phyloP scores from a whole-genome alignment of 1,284 basidiomycete genomes.

The Cutaneotrichosporon sp. region DNA sequence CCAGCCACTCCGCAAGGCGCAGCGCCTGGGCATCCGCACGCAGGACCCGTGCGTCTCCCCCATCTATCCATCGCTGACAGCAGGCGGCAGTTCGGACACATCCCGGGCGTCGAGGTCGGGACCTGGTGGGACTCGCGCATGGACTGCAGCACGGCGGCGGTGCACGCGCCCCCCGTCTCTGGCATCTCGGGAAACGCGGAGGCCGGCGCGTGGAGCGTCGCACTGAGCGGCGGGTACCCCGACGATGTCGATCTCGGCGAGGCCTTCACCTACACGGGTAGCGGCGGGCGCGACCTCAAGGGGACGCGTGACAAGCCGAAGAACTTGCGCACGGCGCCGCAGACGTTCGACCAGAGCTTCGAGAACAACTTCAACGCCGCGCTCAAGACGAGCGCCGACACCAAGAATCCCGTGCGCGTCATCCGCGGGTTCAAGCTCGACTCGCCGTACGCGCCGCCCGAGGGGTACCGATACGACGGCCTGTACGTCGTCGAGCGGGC shows the following conservation, averaged over 20 bases:
- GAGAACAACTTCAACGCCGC: constrained; percentile 49
- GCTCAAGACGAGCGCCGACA: constrained; percentile 45
- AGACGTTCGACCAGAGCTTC: constrained; percentile 53
- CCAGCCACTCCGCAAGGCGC: constrained; percentile 28
- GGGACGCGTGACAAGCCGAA: constrained; percentile 52
- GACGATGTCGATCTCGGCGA: constrained; percentile 49
- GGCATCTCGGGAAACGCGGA: constrained; percentile 42
- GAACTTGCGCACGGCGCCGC: constrained; percentile 54
- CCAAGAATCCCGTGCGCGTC: constrained; percentile 53
- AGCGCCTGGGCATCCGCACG: constrained; percentile 33
- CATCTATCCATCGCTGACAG: background rate
- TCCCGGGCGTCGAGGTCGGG: constrained; percentile 43
- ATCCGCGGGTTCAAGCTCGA: constrained; percentile 55
- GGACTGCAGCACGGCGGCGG: constrained; percentile 43
- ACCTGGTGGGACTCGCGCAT: constrained; percentile 44
- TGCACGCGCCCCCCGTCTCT: constrained; percentile 45
- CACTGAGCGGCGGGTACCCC: constrained; percentile 52
- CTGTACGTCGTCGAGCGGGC: constrained; percentile 51
- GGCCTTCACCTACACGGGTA: constrained; percentile 46
- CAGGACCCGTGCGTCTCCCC: constrained; percentile 38
- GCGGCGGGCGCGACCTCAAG: constrained; percentile 44
- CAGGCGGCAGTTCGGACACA: constrained; percentile 41
- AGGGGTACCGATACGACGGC: constrained; percentile 55
- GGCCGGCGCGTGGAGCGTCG: constrained; percentile 52
- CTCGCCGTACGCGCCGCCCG: constrained; percentile 36